Conservation (phyloP, 1,284 basidiomycete species). For the Tilletia walkeri region DNA sequence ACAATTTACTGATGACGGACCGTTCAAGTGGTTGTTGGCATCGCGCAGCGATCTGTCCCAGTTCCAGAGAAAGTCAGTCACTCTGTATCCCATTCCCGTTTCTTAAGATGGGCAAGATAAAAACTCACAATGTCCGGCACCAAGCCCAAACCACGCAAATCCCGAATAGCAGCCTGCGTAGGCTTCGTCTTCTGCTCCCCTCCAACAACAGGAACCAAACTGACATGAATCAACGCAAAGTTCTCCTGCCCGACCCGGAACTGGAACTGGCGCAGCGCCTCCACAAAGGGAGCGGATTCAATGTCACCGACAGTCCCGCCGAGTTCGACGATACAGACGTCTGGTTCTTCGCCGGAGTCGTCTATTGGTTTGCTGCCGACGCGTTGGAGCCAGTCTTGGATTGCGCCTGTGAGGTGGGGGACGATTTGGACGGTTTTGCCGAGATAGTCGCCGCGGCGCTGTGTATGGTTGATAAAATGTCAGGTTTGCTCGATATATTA, state of each 20-base stretch:
- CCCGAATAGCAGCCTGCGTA: constrained; percentile 94
- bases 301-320: constrained; percentile 96
- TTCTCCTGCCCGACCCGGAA: constrained; percentile 96
- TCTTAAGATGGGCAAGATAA: not conserved
- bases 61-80: too few species aligned
- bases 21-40: constrained; percentile 68
- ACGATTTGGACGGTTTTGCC: constrained; percentile 98
- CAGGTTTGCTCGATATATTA: not conserved
- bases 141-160: constrained; percentile 86
- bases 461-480: constrained; percentile 11
- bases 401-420: constrained; percentile 92
- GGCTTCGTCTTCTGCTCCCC: constrained; percentile 99
- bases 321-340: constrained; percentile 95
- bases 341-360: constrained; percentile 86
- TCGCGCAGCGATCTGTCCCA: constrained; percentile 80
- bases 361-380: constrained; percentile 92
- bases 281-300: constrained; percentile 93
- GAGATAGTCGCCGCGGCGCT: constrained; percentile 93
- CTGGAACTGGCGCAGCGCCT: constrained; percentile 98
- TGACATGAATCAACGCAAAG: constrained; percentile 96
- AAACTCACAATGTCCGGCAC: constrained; percentile 71
- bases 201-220: constrained; percentile 95
- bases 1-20: constrained; percentile 89
- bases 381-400: constrained; percentile 97
- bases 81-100: too few species aligned